Percentiles rank a stretch among this genome's conserved stretches.
Conservation (phyloP, 1,139 yeast genomes). For the Spencermartinsiella ligniputridi region DNA sequence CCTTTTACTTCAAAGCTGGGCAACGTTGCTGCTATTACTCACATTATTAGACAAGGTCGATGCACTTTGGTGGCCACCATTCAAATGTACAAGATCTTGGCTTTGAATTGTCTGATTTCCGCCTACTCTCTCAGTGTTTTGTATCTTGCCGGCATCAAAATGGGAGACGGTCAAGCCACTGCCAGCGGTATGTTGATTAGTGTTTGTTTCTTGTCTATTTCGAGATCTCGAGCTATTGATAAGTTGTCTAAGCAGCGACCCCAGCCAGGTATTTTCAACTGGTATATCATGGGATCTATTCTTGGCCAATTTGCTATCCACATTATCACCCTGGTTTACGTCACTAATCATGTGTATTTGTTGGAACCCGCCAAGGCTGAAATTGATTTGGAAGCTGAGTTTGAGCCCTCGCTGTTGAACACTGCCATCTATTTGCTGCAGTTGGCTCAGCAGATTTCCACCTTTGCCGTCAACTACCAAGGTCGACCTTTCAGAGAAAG, state of each 20-base stretch:
- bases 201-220: slow-evolving; percentile 91
- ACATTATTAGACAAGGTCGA: slow-evolving; percentile 96
- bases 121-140: slow-evolving; percentile 94
- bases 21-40: slow-evolving; percentile 87
- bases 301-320: slow-evolving; percentile 95
- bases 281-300: slow-evolving; percentile 95
- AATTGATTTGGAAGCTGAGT: slow-evolving; percentile 84
- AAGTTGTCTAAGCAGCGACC: slow-evolving; percentile 93
- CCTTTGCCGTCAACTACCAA: slow-evolving; percentile 96
- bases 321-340: slow-evolving; percentile 72
- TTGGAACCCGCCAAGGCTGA: slow-evolving; percentile 89
- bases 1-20: slow-evolving; percentile 95
- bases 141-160: slow-evolving; percentile 95
- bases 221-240: slow-evolving; percentile 88
- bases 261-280: slow-evolving; percentile 93
- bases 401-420: slow-evolving; percentile 83
- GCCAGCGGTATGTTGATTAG: slow-evolving; percentile 85
- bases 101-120: slow-evolving; percentile 92
- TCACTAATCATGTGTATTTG: slow-evolving; percentile 75
- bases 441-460: slow-evolving; percentile 93
- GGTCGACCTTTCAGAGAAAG: slow-evolving; percentile 97
- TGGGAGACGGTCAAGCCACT: slow-evolving; percentile 97
- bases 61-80: slow-evolving; percentile 96
- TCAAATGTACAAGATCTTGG: slow-evolving; percentile 97
- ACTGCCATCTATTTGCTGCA: slow-evolving; percentile 95